Evolutionary conservation across 345 rosid genomes (phyloP).

Genomic region (Murraya koenigii): DNA sequence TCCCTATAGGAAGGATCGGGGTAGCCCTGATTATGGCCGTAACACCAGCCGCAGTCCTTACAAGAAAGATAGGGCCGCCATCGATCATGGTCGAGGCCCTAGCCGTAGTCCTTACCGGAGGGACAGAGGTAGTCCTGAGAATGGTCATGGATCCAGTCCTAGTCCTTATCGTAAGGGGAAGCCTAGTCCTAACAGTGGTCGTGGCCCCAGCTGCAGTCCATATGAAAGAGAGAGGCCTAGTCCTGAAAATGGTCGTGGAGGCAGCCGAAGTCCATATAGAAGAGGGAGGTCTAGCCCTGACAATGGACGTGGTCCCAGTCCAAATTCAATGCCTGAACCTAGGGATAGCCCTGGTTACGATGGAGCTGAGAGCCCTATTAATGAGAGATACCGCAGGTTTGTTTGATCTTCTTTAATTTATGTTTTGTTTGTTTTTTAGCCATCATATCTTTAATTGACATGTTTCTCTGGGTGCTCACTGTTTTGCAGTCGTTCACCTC

Average conservation of each 20-base stretch:
- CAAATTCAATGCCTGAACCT: slow-evolving; percentile 40
- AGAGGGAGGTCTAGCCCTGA: slow-evolving; percentile 34
- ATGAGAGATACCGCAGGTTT: slow-evolving; percentile 46
- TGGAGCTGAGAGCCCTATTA: slow-evolving; percentile 60
- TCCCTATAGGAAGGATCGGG: slow-evolving; percentile 54
- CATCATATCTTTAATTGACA: background rate
- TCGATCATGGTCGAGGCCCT: slow-evolving; percentile 39
- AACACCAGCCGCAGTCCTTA: slow-evolving; percentile 42
- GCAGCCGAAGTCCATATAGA: slow-evolving; percentile 36
- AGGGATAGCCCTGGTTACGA: slow-evolving; percentile 50
- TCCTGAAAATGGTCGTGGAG: slow-evolving; percentile 36
- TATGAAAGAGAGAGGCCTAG: slow-evolving; percentile 32
- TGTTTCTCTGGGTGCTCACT: background rate
- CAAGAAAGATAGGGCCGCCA: slow-evolving; percentile 36
- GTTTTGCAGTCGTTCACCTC: slow-evolving; percentile 36
- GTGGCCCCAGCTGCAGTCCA: slow-evolving; percentile 35
- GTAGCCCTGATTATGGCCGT: slow-evolving; percentile 58
- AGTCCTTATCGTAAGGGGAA: slow-evolving; percentile 55
- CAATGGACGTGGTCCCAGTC: slow-evolving; percentile 43
- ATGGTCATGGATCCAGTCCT: slow-evolving; percentile 40
- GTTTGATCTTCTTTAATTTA: background rate
- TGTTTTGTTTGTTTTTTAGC: background rate
- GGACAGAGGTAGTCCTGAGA: slow-evolving; percentile 50
- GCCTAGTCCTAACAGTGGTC: slow-evolving; percentile 40
- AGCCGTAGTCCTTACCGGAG: slow-evolving; percentile 61